Conservation (phyloP, 805 yeast species). For the Metschnikowia gelsemii region DNA sequence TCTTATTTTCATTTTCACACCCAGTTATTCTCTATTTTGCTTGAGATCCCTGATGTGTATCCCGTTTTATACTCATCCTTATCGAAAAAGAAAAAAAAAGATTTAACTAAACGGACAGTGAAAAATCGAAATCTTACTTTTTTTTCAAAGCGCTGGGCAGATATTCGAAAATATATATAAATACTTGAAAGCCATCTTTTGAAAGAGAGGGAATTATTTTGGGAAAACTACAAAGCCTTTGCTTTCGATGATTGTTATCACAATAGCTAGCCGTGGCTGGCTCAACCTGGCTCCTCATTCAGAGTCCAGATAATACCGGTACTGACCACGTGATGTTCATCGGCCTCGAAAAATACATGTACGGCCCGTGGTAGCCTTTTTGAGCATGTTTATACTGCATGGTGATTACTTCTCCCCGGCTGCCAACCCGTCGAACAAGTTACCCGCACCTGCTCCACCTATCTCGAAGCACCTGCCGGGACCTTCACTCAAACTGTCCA, state of each 20-base stretch:
- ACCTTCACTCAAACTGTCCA: constrained; percentile 8
- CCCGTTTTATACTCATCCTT: no score
- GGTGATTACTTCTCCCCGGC: constrained; percentile 7
- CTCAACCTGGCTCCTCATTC: background rate
- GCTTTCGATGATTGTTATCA: no score
- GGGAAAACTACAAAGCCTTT: no score
- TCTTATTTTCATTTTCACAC: no score
- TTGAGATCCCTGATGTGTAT: no score
- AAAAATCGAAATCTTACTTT: no score
- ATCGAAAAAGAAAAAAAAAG: no score
- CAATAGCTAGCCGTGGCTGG: background rate
- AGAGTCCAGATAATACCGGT: background rate
- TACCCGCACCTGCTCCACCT: constrained; percentile 17
- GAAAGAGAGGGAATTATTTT: no score
- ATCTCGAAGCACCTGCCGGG: constrained; percentile 12
- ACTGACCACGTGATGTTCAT: constrained; percentile 3
- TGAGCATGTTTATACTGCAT: constrained; percentile 3
- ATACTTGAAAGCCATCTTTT: background rate
- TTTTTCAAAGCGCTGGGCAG: no score
- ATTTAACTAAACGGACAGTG: no score
- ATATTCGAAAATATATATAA: no score
- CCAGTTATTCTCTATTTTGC: no score
- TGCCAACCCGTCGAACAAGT: constrained; percentile 10
- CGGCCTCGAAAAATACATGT: constrained; percentile 1
- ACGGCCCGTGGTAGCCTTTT: constrained; percentile 7